These are phyloP conservation scores for Moesziomyces globuligerus DNA, from an alignment of 1,284 basidiomycete species.

Conservation along the genomic window DNA sequence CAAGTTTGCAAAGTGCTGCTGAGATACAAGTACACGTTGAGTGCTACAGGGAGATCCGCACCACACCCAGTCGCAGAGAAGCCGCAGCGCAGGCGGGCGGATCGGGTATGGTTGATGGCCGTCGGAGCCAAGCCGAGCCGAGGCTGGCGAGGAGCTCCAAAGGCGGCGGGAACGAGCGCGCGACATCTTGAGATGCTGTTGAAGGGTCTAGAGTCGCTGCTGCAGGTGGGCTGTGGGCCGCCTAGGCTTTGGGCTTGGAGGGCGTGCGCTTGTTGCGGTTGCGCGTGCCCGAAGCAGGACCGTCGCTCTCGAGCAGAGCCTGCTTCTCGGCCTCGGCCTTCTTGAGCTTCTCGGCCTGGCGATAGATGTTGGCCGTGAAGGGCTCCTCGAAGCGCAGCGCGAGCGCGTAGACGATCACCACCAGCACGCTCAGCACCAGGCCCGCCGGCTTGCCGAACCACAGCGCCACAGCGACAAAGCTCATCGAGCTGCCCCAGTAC, in stretches of 20 bases:
- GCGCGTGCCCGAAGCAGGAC: constrained; percentile 50
- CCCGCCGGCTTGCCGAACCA: constrained; percentile 66
- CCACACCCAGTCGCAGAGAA: not conserved
- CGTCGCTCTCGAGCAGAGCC: constrained; percentile 35
- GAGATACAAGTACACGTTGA: constrained; percentile 48
- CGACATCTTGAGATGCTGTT: constrained; percentile 33
- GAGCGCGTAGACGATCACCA: constrained; percentile 58
- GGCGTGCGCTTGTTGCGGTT: constrained; percentile 37
- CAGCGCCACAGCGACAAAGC: constrained; percentile 63
- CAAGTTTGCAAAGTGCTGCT: too few species aligned
- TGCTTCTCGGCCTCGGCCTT: constrained; percentile 29
- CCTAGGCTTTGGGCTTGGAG: constrained; percentile 34
- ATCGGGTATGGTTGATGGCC: constrained; percentile 23
- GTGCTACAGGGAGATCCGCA: constrained; percentile 27
- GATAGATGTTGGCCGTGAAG: constrained; percentile 64
- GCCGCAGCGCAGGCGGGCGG: not conserved
- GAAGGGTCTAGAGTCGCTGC: constrained; percentile 26
- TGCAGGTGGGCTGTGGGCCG: not conserved
- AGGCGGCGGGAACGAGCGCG: not conserved
- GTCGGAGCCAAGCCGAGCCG: too few species aligned
- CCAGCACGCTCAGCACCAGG: constrained; percentile 61
- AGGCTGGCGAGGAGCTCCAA: too few species aligned
- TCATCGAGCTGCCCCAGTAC: constrained; percentile 73
- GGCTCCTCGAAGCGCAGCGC: constrained; percentile 65
- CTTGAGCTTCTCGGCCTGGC: constrained; percentile 58